phyloP scores from a whole-genome alignment of 1,284 basidiomycete genomes.

The Coniophora puteana region DNA sequence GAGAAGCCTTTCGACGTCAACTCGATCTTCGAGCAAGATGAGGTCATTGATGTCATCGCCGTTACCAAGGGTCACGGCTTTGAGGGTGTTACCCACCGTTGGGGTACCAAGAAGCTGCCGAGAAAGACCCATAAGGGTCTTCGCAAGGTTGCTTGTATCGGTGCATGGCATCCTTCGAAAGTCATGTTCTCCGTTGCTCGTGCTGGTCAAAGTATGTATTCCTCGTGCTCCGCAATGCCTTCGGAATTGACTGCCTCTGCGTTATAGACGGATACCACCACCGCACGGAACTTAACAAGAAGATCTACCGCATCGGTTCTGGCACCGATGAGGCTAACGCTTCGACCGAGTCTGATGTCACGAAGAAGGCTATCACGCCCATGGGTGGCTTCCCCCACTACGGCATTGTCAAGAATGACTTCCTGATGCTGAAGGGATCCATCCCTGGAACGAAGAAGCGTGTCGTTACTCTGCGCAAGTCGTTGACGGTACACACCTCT shows the following conservation, averaged over 20 bases:
- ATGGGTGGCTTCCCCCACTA: conserved; percentile 99
- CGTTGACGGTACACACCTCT: conserved; percentile 84
- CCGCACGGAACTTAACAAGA: conserved; percentile 98
- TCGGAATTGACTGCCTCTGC: conserved; percentile 12
- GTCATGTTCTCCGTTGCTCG: conserved; percentile 99
- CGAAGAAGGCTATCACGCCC: conserved; percentile 94
- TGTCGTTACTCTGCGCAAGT: conserved; percentile 90
- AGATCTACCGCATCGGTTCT: conserved; percentile 94
- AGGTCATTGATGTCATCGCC: conserved; percentile 95
- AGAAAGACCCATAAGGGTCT: conserved; percentile 99
- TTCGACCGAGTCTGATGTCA: conserved; percentile 91
- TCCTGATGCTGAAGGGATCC: conserved; percentile 92
- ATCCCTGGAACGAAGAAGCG: conserved; percentile 97
- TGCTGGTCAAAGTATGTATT: conserved; percentile 91
- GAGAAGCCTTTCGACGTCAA: conserved; percentile 93
- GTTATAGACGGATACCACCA: conserved; percentile 93
- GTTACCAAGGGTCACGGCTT: conserved; percentile 99
- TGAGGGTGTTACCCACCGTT: conserved; percentile 99
- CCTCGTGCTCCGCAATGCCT: conserved; percentile 2
- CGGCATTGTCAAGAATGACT: conserved; percentile 99
- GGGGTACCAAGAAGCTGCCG: conserved; percentile 99
- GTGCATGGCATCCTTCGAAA: conserved; percentile 98
- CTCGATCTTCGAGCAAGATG: conserved; percentile 93
- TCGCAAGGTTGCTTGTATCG: conserved; percentile 99
- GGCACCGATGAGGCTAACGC: conserved; percentile 83